A percentile compares a stretch with the other conserved stretches of the same genome.
phyloP scores from a whole-genome alignment of 225 moss, liverwort and hornwort genomes.

The Takakia lepidozioides region DNA sequence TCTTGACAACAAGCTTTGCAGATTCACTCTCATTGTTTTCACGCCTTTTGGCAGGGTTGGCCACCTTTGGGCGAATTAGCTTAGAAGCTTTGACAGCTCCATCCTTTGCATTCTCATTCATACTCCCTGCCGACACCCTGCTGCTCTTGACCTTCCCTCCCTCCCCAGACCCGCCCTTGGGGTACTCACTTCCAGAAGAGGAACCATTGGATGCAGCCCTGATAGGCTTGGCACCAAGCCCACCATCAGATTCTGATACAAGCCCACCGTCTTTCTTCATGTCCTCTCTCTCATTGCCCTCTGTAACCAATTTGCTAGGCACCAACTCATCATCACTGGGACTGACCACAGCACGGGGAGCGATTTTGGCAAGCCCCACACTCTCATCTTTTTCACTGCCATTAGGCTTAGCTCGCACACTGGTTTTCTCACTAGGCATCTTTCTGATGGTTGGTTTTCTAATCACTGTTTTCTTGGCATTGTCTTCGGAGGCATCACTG shows the following conservation, averaged over 20 bases:
- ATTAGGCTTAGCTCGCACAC: constrained; percentile 30
- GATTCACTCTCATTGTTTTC: constrained; percentile 28
- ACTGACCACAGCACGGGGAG: constrained; percentile 11
- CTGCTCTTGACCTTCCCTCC: constrained; percentile 23
- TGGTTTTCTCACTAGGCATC: constrained; percentile 17
- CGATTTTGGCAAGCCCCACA: constrained; percentile 13
- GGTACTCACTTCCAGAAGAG: constrained; percentile 14
- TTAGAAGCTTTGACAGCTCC: constrained; percentile 45
- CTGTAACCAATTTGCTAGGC: constrained; percentile 7
- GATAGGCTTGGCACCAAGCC: constrained; percentile 12
- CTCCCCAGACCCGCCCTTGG: constrained; percentile 20
- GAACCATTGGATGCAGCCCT: constrained; percentile 14
- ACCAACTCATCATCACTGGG: constrained; percentile 20
- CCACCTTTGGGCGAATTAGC: constrained; percentile 39
- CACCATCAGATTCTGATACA: constrained; percentile 8
- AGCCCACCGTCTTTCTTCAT: constrained; percentile 8
- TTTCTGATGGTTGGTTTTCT: too few species aligned
- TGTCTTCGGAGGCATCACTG: constrained; percentile 29
- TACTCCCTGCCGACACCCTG: constrained; percentile 14
- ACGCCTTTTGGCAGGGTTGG: constrained; percentile 20
- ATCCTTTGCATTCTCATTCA: constrained; percentile 38
- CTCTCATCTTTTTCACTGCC: constrained; percentile 29
- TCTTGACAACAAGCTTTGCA: constrained; percentile 33
- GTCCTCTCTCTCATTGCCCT: constrained; percentile 7
- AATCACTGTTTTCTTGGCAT: constrained; percentile 21